Base-by-base conservation (phyloP, 495 filamentous ascomycete genomes). In the Evansstolkia leycettana region DNA sequence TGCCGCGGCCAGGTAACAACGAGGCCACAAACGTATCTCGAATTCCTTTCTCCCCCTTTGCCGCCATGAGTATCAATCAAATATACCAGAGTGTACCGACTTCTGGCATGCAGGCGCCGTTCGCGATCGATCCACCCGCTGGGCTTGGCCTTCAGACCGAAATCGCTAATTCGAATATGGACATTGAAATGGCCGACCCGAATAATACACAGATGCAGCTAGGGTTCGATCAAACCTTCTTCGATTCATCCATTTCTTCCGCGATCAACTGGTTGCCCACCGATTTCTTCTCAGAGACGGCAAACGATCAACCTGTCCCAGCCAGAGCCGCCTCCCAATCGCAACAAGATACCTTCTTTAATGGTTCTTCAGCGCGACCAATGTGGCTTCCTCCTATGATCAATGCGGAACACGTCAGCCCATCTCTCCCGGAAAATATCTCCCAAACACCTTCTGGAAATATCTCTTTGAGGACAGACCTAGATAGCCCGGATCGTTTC, bases 181-280 rank as follows among this genome's bases (percentile, higher is more conserved):
- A 42, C 25, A 33, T 45, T 23, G 44, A 41, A 11, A 51, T 54
- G 19, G 18, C 49, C 5, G 39, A 43, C 33, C 35, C 40, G 17
- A 42, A 41, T 4, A 48, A 50, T 17, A 43, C 48, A 24, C 54
- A 55, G 15, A 37, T 37, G 14, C 40, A 45, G n/a, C 33, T 52
- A 10, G 47, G 34, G 1, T 54, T 55, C 33, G 47, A 43, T 7
- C 44, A 44, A 13, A 38, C 50, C 1, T 38, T 52, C 7, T 41
- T 57, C 15, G 52, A 51, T 20, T 50, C 46, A 10, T 51, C 50
- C 5, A 44, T 46, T 28, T 20, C 46, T 29, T 51, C 55, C 14
- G 51, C 54, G 1, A 49, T 63, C 14, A 63, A 65, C 31, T 65
- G 61, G 61, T 43, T 62, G 7, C 49, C 58, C 11, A 46, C 47